Evolutionary conservation across 2,329 filamentous ascomycete species (phyloP).

Genomic region (Diplodia mutila): DNA sequence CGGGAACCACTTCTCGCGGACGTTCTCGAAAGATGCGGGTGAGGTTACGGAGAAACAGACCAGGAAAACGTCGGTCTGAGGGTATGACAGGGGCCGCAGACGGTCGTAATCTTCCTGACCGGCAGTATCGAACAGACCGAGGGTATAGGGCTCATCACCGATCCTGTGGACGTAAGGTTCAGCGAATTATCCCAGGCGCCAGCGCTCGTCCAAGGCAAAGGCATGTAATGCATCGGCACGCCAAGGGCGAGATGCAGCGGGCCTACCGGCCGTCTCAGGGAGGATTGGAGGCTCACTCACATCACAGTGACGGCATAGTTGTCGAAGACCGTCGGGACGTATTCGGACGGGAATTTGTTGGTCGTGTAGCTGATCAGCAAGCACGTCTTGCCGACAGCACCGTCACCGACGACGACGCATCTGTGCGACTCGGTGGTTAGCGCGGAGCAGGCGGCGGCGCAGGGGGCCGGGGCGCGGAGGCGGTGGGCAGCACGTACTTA

Average conservation of each 20-base stretch:
- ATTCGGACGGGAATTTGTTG: slow-evolving; percentile 99
- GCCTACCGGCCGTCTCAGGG: not conserved
- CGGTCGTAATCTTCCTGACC: slow-evolving; percentile 99
- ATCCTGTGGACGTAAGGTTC: slow-evolving; percentile 67
- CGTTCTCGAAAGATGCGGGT: slow-evolving; percentile 98
- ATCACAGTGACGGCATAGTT: slow-evolving; percentile 99
- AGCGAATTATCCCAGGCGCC: slow-evolving; percentile 10
- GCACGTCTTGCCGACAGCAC: slow-evolving; percentile 99
- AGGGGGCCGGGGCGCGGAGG: not conserved
- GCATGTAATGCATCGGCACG: not conserved
- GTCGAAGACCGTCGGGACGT: slow-evolving; percentile 98
- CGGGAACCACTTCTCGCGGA: slow-evolving; percentile 97
- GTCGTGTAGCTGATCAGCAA: slow-evolving; percentile 99
- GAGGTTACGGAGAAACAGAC: slow-evolving; percentile 99
- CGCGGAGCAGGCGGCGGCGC: not conserved
- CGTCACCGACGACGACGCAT: slow-evolving; percentile 98
- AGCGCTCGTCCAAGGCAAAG: not conserved
- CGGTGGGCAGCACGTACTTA: slow-evolving; percentile 39
- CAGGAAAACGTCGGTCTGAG: slow-evolving; percentile 97
- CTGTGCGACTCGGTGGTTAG: slow-evolving; percentile 52
- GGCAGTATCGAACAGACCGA: slow-evolving; percentile 96
- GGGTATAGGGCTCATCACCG: slow-evolving; percentile 95
- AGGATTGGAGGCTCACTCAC: slow-evolving; percentile 53
- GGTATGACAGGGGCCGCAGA: slow-evolving; percentile 93
- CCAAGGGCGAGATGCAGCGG: slow-evolving; percentile 15